Conservation (phyloP, 2,329 filamentous ascomycete genomes). For the Epichloe amarillans region DNA sequence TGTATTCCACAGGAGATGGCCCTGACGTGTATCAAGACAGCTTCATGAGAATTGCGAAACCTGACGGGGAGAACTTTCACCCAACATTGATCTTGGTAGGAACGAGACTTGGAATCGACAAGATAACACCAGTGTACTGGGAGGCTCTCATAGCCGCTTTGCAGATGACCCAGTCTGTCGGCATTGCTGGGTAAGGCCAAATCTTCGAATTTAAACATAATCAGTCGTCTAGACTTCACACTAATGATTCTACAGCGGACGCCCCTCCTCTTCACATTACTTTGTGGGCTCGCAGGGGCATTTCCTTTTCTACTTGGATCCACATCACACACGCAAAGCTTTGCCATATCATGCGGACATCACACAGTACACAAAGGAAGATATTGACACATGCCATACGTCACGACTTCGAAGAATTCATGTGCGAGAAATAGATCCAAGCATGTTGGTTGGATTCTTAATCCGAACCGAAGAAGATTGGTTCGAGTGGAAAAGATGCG, state of each 20-base stretch:
- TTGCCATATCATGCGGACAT: conserved; percentile 48
- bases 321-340: conserved; percentile 70
- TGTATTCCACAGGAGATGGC: conserved; percentile 83
- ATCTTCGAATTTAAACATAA: not conserved
- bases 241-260: conserved; percentile 44
- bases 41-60: conserved; percentile 65
- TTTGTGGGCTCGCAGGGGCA: conserved; percentile 52
- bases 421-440: conserved; percentile 89
- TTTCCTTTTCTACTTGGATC: conserved; percentile 87
- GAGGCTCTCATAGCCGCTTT: conserved; percentile 77
- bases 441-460: conserved; percentile 91
- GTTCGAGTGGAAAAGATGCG: conserved; percentile 63
- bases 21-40: conserved; percentile 88
- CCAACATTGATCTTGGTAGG: conserved; percentile 84
- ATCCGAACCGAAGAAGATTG: conserved; percentile 76
- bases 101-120: conserved; percentile 81
- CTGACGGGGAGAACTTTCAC: conserved; percentile 51
- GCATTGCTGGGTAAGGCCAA: conserved; percentile 70
- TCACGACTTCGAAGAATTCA: conserved; percentile 70
- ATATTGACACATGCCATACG: conserved; percentile 77
- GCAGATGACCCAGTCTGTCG: conserved; percentile 84
- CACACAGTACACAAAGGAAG: conserved; percentile 51
- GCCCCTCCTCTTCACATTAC: conserved; percentile 72
- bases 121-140: conserved; percentile 90
- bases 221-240: not conserved